A percentile compares a stretch with the other conserved stretches of the same genome.
These are phyloP conservation scores for Schizopora paradoxa DNA, from an alignment of 1,284 basidiomycete genomes.

Conservation along the genomic window DNA sequence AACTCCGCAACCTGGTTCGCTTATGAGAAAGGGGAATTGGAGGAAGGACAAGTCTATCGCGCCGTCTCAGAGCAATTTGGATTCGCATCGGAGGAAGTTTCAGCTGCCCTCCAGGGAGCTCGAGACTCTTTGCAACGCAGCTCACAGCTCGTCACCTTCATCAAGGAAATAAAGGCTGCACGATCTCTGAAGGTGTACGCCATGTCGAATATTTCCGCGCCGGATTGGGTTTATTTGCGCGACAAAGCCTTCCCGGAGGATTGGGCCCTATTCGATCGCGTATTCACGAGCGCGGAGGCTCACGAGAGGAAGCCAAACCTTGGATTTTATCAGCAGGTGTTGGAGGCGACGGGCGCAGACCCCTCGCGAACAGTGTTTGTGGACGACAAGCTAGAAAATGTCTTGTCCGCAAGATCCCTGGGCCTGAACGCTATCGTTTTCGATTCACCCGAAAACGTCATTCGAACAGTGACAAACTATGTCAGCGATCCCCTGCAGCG, in stretches of 20 bases:
- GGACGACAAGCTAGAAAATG: slow-evolving; percentile 57
- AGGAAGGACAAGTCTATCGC: slow-evolving; percentile 43
- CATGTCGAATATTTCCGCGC: slow-evolving; percentile 55
- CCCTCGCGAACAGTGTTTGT: slow-evolving; percentile 45
- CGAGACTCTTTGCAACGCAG: slow-evolving; percentile 42
- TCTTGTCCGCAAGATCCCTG: slow-evolving; percentile 48
- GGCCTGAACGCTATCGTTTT: slow-evolving; percentile 52
- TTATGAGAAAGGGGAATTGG: slow-evolving; percentile 46
- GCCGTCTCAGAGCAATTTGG: slow-evolving; percentile 37
- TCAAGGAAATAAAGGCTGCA: slow-evolving; percentile 40
- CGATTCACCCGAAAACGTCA: slow-evolving; percentile 37
- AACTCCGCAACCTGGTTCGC: slow-evolving; percentile 47
- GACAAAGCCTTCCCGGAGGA: slow-evolving; percentile 36
- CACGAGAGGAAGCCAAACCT: slow-evolving; percentile 54
- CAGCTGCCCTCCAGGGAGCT: slow-evolving; percentile 39
- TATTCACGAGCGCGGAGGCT: slow-evolving; percentile 45
- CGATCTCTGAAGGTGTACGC: slow-evolving; percentile 40
- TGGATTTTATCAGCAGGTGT: slow-evolving; percentile 46
- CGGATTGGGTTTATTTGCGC: slow-evolving; percentile 44
- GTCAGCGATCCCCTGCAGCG: slow-evolving; percentile 42
- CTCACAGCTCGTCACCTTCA: slow-evolving; percentile 40
- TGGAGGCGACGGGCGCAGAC: slow-evolving; percentile 38
- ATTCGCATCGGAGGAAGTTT: slow-evolving; percentile 36
- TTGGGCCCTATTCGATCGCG: slow-evolving; percentile 48
- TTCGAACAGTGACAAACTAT: slow-evolving; percentile 41